Evolutionary conservation across 225 moss, liverwort and hornwort species (phyloP).

Genomic region (Polytrichum commune): DNA sequence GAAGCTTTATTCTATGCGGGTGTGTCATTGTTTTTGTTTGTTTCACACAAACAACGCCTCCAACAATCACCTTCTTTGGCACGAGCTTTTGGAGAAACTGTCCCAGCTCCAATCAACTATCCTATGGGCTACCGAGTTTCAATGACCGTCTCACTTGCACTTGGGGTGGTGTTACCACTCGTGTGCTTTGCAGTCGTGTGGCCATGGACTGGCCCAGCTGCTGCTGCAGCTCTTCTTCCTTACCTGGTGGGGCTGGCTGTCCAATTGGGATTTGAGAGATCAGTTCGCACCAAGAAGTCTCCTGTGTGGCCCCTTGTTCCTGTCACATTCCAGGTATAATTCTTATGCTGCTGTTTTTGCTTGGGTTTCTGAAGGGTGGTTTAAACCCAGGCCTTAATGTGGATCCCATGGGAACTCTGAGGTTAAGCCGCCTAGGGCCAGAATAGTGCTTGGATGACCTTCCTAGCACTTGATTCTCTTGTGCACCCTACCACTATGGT

Average conservation of each 20-base stretch:
- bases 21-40: slow-evolving; percentile 73
- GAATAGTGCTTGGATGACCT: too few species aligned
- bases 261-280: slow-evolving; percentile 71
- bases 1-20: slow-evolving; percentile 85
- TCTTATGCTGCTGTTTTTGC: not conserved
- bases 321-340: slow-evolving; percentile 83
- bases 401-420: too few species aligned
- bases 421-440: too few species aligned
- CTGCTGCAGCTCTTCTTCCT: slow-evolving; percentile 86
- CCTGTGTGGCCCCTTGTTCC: slow-evolving; percentile 91
- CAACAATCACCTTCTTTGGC: slow-evolving; percentile 25
- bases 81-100: slow-evolving; percentile 28
- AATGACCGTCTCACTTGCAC: slow-evolving; percentile 58
- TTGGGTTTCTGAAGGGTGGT: not conserved
- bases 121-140: slow-evolving; percentile 78
- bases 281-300: slow-evolving; percentile 62
- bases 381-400: too few species aligned
- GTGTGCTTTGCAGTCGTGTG: slow-evolving; percentile 82
- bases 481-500: too few species aligned
- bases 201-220: slow-evolving; percentile 99
- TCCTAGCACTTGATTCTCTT: too few species aligned
- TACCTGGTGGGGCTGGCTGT: slow-evolving; percentile 76
- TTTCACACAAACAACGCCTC: slow-evolving; percentile 64
- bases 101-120: slow-evolving; percentile 23
- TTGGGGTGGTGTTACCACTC: slow-evolving; percentile 74